Conservation (phyloP, 257 asterid genomes). For the Solanum clarkiae region DNA sequence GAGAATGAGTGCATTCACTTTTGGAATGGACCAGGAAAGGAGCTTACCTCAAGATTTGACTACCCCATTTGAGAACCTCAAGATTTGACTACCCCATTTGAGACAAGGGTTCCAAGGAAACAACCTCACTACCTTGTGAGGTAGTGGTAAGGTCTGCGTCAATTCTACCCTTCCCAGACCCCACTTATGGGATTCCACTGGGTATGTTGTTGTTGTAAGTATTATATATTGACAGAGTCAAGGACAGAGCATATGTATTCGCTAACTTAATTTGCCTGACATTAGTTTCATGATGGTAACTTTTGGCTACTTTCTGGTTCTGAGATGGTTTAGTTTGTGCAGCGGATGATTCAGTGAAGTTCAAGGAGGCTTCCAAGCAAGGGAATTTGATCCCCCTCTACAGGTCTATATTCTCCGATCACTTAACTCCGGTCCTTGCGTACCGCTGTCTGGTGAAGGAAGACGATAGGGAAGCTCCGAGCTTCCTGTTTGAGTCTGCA, state of each 20-base stretch:
- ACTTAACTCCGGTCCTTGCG: constrained; percentile 90
- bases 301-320: neutral
- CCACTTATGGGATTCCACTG: no score
- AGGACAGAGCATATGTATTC: neutral
- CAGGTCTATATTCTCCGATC: constrained; percentile 77
- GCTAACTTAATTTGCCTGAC: neutral
- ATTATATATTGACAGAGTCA: neutral
- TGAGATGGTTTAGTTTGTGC: constrained; percentile 9
- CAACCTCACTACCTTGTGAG: no score
- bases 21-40: neutral
- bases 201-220: no score
- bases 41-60: neutral
- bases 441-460: constrained; percentile 89
- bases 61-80: neutral
- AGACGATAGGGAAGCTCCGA: constrained; percentile 95
- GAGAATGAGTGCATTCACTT: neutral
- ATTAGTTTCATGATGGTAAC: neutral
- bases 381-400: constrained; percentile 84
- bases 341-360: constrained; percentile 56
- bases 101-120: no score
- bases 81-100: neutral
- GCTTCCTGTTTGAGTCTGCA: constrained; percentile 86
- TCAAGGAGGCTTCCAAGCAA: constrained; percentile 79
- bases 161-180: no score
- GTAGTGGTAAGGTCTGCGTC: no score